Evolutionary conservation across 2,329 filamentous ascomycete species (phyloP), one percentile per base, ranked within the genome.

Genomic region (Herpotrichia juniperi): DNA sequence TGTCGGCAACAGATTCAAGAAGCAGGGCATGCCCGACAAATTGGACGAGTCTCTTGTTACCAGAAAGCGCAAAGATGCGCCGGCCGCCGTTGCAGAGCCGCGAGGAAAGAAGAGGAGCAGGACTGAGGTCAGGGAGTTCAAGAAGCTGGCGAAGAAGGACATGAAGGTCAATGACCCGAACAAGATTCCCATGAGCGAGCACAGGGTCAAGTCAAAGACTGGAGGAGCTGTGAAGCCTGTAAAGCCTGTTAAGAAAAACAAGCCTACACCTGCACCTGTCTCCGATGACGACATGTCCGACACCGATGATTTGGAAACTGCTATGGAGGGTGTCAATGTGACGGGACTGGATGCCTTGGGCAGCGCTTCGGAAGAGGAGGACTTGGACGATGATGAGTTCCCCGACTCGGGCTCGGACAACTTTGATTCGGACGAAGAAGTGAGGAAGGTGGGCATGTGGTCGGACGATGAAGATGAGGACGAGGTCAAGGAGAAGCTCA

Each of bases 381-480:
- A 68, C 44, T 28, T 75, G 58, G 63, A 78, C 63, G 61, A 71
- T 42, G 60, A 80, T 37, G 67, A 77, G 55, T 69, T 75, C 58
- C 63, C 72, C 56, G 64, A 79, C 53, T 74, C 74, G 16, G 67
- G 58, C 32, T 68, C 63, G 10, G 76, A 79, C 42, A 67, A 79
- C 19, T 57, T 78, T 51, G 89, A 93, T 69, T 93, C 90, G 11
- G 90, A 93, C 25, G 73, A 53, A 39, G 63, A 67, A 26, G 61
- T 58, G 58, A 73, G 58, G 68, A 76, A 66, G 57, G 60, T 82
- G 65, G 85, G 87, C 59, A 91, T 96, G 81, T 99, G 96, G 81
- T 97, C 94, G 0, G 93, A 97, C 61, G 93, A 97, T 68, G 94
- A 97, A 59, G 93, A 97, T 68, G 92, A 96, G 63, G 90, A 93